Evolutionary conservation across 495 filamentous ascomycete species (phyloP).

Genomic region (Aspergillus olivimuriae): DNA sequence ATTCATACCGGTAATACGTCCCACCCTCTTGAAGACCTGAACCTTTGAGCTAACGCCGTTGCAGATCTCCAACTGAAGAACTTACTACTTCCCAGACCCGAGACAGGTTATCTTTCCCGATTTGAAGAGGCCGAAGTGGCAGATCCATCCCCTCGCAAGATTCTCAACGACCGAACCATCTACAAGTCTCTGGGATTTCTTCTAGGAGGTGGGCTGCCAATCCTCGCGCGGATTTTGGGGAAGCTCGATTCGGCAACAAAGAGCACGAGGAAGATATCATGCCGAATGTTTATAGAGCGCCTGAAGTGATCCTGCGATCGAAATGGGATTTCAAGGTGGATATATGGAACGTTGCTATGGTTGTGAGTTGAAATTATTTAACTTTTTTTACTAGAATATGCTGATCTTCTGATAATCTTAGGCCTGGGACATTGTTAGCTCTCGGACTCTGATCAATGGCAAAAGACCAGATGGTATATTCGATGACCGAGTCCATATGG

Average conservation of each 20-base stretch:
- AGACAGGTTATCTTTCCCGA: constrained; percentile 27
- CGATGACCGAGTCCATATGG: constrained; percentile 33
- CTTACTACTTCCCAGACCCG: constrained; percentile 26
- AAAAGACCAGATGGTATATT: constrained; percentile 23
- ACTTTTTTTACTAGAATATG: too few species aligned
- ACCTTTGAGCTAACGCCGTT: neutral
- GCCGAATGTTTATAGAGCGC: constrained; percentile 36
- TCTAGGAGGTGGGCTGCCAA: constrained; percentile 12
- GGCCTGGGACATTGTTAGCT: constrained; percentile 28
- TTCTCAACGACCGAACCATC: constrained; percentile 22
- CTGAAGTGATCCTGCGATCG: constrained; percentile 33
- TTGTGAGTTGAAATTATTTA: constrained; percentile 21
- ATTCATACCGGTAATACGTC: constrained; percentile 33
- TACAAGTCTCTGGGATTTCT: constrained; percentile 21
- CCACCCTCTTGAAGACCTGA: constrained; percentile 1
- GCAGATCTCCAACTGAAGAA: constrained; percentile 35
- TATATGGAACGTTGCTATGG: constrained; percentile 40
- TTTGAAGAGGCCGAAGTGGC: constrained; percentile 24
- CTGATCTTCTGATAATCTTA: too few species aligned
- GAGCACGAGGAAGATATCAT: constrained; percentile 22
- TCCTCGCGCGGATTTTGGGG: constrained; percentile 26
- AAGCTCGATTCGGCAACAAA: constrained; percentile 9
- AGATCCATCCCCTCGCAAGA: constrained; percentile 21
- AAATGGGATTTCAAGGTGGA: constrained; percentile 35
- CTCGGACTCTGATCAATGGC: constrained; percentile 21